Evolutionary conservation across 345 rosid genomes (phyloP).

Genomic region (Zanthoxylum bungeanum): DNA sequence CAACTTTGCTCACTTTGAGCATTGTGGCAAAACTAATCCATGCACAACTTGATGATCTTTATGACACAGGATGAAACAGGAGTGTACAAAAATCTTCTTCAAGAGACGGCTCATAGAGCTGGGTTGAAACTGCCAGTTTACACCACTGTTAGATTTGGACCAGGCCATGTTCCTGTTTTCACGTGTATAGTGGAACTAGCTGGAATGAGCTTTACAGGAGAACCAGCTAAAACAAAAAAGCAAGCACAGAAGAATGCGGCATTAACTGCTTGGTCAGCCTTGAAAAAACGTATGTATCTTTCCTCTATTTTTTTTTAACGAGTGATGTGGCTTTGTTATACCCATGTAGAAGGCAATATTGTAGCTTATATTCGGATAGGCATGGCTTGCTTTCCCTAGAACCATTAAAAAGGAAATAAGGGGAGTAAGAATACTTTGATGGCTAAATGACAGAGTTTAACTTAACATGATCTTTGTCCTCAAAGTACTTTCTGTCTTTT

Average conservation of each 20-base stretch:
- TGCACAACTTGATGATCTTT: constrained; percentile 9
- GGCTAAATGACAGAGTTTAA: background rate
- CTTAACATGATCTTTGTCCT: background rate
- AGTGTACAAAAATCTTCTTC: constrained; percentile 46
- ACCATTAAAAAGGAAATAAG: background rate
- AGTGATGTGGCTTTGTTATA: background rate
- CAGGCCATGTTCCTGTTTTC: constrained; percentile 40
- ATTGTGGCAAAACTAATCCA: background rate
- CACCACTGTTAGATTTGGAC: constrained; percentile 43
- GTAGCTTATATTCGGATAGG: background rate
- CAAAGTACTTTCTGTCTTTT: background rate
- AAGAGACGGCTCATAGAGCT: constrained; percentile 48
- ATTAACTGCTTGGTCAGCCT: constrained; percentile 39
- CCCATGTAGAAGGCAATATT: background rate
- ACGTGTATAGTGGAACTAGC: constrained; percentile 43
- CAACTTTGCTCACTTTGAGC: background rate
- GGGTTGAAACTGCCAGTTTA: constrained; percentile 45
- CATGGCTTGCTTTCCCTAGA: background rate
- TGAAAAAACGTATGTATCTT: constrained; percentile 28
- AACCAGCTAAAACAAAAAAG: constrained; percentile 44
- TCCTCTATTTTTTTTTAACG: background rate
- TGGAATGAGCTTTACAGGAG: constrained; percentile 39
- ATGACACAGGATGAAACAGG: constrained; percentile 46
- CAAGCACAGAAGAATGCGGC: constrained; percentile 52
- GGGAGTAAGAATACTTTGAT: background rate